phyloP scores from a whole-genome alignment of 2,329 filamentous ascomycete species.

The Berkeleyomyces basicola region DNA sequence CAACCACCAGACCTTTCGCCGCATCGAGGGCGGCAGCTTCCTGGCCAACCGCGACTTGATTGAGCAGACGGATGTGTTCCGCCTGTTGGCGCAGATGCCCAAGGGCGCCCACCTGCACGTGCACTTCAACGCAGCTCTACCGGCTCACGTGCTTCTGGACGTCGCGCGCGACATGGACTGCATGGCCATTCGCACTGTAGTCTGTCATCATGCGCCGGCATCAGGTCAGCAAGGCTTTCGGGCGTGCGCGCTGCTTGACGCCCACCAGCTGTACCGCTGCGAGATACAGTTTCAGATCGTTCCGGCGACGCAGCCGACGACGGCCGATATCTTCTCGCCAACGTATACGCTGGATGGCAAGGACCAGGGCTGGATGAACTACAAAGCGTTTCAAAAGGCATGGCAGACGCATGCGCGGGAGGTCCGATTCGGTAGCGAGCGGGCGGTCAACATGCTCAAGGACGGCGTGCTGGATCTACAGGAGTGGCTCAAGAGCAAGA shows the following conservation, averaged over 20 bases:
- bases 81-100: slow-evolving; percentile 41
- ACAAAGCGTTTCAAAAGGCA: not conserved
- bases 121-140: slow-evolving; percentile 61
- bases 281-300: slow-evolving; percentile 47
- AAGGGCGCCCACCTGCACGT: slow-evolving; percentile 61
- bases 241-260: slow-evolving; percentile 27
- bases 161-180: slow-evolving; percentile 37
- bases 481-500: slow-evolving; percentile 44
- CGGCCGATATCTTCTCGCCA: slow-evolving; percentile 30
- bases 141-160: slow-evolving; percentile 40
- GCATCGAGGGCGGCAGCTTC: slow-evolving; percentile 33
- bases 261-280: slow-evolving; percentile 31
- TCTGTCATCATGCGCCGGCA: slow-evolving; percentile 26
- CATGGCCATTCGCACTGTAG: slow-evolving; percentile 51
- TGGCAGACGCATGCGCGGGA: not conserved
- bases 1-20: slow-evolving; percentile 2
- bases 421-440: not conserved
- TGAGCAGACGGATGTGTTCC: slow-evolving; percentile 37
- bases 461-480: slow-evolving; percentile 16
- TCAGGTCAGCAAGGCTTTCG: slow-evolving; percentile 11
- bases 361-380: slow-evolving; percentile 4
- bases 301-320: slow-evolving; percentile 17
- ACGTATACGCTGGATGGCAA: slow-evolving; percentile 23
- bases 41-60: slow-evolving; percentile 38
- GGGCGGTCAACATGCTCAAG: not conserved